These are phyloP conservation scores for Trichoderma simmonsii DNA, from an alignment of 2,329 filamentous ascomycete species.

Conservation along the genomic window DNA sequence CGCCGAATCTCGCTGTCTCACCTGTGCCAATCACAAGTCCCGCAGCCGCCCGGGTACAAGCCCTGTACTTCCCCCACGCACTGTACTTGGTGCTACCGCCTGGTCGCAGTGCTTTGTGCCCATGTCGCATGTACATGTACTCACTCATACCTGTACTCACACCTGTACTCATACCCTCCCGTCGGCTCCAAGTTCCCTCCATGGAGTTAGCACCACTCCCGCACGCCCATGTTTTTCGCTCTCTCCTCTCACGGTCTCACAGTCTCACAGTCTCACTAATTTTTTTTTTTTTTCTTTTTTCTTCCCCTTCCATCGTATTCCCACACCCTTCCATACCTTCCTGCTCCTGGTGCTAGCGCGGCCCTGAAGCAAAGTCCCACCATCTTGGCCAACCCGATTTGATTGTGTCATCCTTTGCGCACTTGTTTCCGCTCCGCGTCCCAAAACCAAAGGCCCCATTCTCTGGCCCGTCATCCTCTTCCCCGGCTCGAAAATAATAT, in stretches of 20 bases:
- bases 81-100: slow-evolving; percentile 3
- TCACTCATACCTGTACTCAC: too few species aligned
- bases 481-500: slow-evolving; percentile 30
- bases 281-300: background rate
- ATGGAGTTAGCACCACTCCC: background rate
- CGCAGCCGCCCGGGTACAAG: background rate
- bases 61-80: background rate
- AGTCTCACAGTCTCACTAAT: background rate
- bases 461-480: slow-evolving; percentile 28
- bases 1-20: slow-evolving; percentile 7
- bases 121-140: background rate
- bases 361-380: slow-evolving; percentile 20
- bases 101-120: background rate
- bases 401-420: slow-evolving; percentile 34
- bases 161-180: background rate
- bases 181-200: background rate
- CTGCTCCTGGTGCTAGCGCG: slow-evolving; percentile 15
- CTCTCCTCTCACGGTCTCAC: background rate
- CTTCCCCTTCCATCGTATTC: slow-evolving; percentile 14
- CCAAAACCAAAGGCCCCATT: slow-evolving; percentile 9
- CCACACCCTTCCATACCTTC: slow-evolving; percentile 18
- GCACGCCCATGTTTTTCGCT: background rate
- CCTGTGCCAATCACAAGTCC: slow-evolving; percentile 1
- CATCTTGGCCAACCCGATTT: slow-evolving; percentile 27
- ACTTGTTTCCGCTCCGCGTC: slow-evolving; percentile 23